Evolutionary conservation across 192 early-diverging fungal genomes (phyloP).

Genomic region (Entomortierella parvispora): DNA sequence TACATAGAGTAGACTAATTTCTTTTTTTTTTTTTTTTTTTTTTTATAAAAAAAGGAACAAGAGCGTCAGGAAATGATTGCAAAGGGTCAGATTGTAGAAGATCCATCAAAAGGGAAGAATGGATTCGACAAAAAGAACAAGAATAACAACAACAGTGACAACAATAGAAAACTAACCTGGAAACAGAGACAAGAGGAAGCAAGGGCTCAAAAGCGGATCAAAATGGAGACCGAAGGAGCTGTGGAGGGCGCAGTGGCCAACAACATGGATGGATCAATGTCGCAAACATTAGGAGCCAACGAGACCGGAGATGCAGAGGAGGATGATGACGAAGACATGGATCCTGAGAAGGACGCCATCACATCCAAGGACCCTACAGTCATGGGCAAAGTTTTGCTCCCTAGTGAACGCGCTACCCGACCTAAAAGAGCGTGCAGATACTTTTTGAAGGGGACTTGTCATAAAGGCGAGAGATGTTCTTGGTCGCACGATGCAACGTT

Average conservation of each 20-base stretch:
- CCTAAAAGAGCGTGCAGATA: slow-evolving; percentile 50
- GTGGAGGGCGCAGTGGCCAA: neutral
- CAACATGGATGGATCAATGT: neutral
- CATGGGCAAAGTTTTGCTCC: slow-evolving; percentile 46
- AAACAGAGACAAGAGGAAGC: neutral
- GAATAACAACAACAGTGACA: slow-evolving; percentile 8
- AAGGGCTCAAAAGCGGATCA: neutral
- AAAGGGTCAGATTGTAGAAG: slow-evolving; percentile 43
- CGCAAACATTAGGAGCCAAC: neutral
- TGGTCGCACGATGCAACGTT: slow-evolving; percentile 55
- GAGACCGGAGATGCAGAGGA: slow-evolving; percentile 16
- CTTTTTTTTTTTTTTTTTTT: neutral
- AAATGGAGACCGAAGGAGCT: neutral
- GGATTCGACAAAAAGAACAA: slow-evolving; percentile 20
- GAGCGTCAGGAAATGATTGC: slow-evolving; percentile 49
- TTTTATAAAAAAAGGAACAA: slow-evolving; percentile 16
- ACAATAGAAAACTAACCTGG: neutral
- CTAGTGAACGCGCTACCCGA: slow-evolving; percentile 1
- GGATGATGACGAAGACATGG: slow-evolving; percentile 51
- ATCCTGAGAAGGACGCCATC: slow-evolving; percentile 59
- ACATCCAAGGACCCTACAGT: slow-evolving; percentile 58
- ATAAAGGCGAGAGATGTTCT: slow-evolving; percentile 53
- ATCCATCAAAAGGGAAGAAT: neutral
- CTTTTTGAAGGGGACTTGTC: slow-evolving; percentile 56
- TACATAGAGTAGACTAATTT: neutral